A percentile compares a stretch with the other conserved stretches of the same genome.
Conservation (phyloP, 805 yeast species). For the Komagataella kurtzmanii region DNA sequence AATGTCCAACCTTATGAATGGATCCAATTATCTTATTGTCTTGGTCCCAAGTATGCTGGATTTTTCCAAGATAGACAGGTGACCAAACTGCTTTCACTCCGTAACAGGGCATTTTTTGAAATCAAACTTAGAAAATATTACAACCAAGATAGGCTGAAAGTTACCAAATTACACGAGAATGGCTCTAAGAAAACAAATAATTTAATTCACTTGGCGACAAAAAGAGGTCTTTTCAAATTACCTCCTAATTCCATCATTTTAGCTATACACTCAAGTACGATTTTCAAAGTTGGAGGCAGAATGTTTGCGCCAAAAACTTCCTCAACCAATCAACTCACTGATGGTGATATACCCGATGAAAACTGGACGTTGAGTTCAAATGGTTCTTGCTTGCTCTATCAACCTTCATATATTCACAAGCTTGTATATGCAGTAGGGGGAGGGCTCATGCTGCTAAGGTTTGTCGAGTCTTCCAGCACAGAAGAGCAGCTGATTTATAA, state of each 20-base stretch:
- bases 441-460: constrained; percentile 26
- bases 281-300: neutral
- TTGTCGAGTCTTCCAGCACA: constrained; percentile 30
- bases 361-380: neutral
- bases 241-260: constrained; percentile 6
- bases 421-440: constrained; percentile 37
- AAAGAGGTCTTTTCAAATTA: constrained; percentile 4
- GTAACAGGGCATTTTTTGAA: neutral
- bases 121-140: neutral
- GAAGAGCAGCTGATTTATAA: constrained; percentile 18
- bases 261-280: neutral
- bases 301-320: constrained; percentile 4
- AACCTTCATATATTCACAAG: neutral
- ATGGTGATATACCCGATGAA: neutral
- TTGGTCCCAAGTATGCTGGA: constrained; percentile 39
- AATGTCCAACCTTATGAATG: constrained; percentile 29
- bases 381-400: neutral
- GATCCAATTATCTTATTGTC: constrained; percentile 30
- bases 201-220: constrained; percentile 1
- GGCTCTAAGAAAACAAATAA: neutral
- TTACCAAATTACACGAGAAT: neutral
- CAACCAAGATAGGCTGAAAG: neutral
- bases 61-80: constrained; percentile 24
- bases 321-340: neutral
- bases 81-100: constrained; percentile 24